Conservation (phyloP, 2,329 filamentous ascomycete species). For the Pyrenophora tritici-repentis region DNA sequence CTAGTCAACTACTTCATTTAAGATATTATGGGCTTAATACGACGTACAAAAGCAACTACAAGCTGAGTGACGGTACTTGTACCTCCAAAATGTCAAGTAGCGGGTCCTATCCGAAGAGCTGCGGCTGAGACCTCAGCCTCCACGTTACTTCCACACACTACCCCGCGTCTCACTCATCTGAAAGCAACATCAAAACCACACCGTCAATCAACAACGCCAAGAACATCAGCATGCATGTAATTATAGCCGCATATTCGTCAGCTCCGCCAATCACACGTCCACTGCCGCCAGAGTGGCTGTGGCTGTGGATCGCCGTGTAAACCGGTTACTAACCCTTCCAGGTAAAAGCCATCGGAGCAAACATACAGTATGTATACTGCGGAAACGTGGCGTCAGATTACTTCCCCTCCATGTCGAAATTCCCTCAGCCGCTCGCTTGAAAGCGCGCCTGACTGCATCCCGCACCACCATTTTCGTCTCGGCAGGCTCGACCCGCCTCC, state of each 20-base stretch:
- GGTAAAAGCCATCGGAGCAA: not conserved
- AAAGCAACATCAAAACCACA: not conserved
- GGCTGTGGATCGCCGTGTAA: not conserved
- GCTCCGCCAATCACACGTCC: not conserved
- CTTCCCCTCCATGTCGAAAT: not conserved
- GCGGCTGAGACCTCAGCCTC: not conserved
- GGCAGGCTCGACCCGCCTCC: too few relatives aligned
- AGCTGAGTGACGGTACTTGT: not conserved
- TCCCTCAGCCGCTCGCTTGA: not conserved
- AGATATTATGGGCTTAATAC: too few relatives aligned
- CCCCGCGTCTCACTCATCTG: not conserved
- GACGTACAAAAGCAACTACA: not conserved
- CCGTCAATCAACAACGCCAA: not conserved
- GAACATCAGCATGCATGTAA: not conserved
- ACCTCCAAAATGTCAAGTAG: not conserved
- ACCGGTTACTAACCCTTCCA: not conserved
- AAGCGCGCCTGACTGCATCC: not conserved
- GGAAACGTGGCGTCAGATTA: not conserved
- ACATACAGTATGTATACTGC: not conserved
- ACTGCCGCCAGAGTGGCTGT: conserved; percentile 3
- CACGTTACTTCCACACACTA: too few relatives aligned
- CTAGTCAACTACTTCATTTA: too few relatives aligned
- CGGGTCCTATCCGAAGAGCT: too few relatives aligned
- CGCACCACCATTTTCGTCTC: too few relatives aligned
- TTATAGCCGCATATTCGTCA: conserved; percentile 2